Percentiles rank a stretch among this genome's conserved stretches.
Conservation (phyloP, 73 alveolate genomes). For the Blepharisma stoltei region DNA sequence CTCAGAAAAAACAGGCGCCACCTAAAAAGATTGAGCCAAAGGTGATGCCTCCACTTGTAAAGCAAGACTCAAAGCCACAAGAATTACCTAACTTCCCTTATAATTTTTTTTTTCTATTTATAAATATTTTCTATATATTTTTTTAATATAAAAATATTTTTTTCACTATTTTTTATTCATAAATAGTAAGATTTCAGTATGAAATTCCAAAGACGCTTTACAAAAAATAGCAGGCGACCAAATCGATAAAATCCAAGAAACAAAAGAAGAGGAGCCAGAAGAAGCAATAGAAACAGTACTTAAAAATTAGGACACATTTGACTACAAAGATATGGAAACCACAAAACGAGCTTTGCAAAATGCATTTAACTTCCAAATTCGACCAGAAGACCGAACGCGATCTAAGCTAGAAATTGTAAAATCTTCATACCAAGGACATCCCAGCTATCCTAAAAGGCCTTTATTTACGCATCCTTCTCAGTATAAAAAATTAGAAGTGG, state of each 20-base stretch:
- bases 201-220: not conserved
- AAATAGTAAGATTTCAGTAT: not conserved
- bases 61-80: not conserved
- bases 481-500: not conserved
- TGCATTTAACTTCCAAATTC: conserved; percentile 31
- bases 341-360: not conserved
- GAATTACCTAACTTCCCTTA: no score
- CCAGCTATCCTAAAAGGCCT: conserved; percentile 1
- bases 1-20: not conserved
- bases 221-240: not conserved
- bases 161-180: no score
- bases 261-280: not conserved
- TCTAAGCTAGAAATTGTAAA: not conserved
- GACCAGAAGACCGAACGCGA: conserved; percentile 28
- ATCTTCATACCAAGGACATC: not conserved
- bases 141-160: no score
- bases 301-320: not conserved
- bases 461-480: not conserved
- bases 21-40: not conserved
- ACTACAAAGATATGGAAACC: not conserved
- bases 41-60: not conserved
- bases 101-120: no score
- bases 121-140: no score
- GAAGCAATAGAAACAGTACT: conserved; percentile 4
- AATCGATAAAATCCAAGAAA: not conserved